Conservation (phyloP, 176 grass and related monocot genomes). For the Tillandsia fasciculata region DNA sequence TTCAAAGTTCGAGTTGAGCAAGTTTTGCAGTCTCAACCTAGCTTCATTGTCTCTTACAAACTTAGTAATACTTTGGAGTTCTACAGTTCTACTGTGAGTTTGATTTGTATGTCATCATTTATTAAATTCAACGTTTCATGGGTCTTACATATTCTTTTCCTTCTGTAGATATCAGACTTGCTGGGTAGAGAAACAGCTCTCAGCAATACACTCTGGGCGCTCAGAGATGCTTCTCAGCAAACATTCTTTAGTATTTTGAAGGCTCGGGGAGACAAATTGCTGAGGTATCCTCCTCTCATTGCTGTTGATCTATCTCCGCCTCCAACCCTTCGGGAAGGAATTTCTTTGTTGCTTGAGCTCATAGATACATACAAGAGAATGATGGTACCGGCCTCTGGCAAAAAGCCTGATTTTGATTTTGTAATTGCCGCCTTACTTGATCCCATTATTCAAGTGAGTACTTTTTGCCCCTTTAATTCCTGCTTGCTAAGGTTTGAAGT, state of each 20-base stretch:
- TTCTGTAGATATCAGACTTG: slow-evolving; percentile 80
- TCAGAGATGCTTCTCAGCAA: slow-evolving; percentile 65
- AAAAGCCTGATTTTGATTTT: slow-evolving; percentile 68
- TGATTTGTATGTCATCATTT: not conserved
- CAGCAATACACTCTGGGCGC: slow-evolving; percentile 78
- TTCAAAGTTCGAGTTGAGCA: slow-evolving; percentile 98
- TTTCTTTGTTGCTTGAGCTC: slow-evolving; percentile 84
- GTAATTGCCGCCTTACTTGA: slow-evolving; percentile 87
- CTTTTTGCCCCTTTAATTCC: not conserved
- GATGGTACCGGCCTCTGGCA: slow-evolving; percentile 90
- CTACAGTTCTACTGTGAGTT: slow-evolving; percentile 82
- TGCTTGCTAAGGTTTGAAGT: too few species aligned
- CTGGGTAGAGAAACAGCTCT: slow-evolving; percentile 66
- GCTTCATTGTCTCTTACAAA: slow-evolving; percentile 75
- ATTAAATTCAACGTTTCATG: slow-evolving; percentile 14
- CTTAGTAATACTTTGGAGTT: slow-evolving; percentile 95
- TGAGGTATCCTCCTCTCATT: slow-evolving; percentile 85
- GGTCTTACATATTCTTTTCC: slow-evolving; percentile 21
- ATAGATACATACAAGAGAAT: slow-evolving; percentile 86
- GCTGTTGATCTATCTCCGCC: slow-evolving; percentile 81
- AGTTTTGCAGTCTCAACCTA: slow-evolving; percentile 95
- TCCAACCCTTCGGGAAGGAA: slow-evolving; percentile 68
- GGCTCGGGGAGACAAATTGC: slow-evolving; percentile 71
- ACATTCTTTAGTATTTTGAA: slow-evolving; percentile 94
- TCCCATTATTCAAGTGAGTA: slow-evolving; percentile 86